Conservation (phyloP, 2,329 filamentous ascomycete genomes). For the Clarireedia monteithiana region DNA sequence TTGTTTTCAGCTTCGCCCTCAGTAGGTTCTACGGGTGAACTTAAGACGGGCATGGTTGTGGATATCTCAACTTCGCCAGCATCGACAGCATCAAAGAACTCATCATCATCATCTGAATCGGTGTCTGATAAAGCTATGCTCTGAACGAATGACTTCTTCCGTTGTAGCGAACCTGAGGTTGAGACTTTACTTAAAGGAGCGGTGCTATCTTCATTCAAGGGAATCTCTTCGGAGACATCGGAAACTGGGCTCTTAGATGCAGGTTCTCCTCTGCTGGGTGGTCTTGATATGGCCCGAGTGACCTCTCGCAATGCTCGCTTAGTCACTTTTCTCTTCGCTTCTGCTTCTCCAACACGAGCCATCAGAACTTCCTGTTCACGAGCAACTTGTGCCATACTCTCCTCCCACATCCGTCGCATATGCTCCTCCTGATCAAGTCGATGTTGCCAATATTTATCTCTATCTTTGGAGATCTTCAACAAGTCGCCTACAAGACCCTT, state of each 20-base stretch:
- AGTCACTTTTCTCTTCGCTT: slow-evolving; percentile 81
- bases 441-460: slow-evolving; percentile 96
- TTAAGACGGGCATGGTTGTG: slow-evolving; percentile 47
- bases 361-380: slow-evolving; percentile 89
- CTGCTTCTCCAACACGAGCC: slow-evolving; percentile 77
- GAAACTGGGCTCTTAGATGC: slow-evolving; percentile 23
- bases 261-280: slow-evolving; percentile 20
- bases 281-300: slow-evolving; percentile 53
- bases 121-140: slow-evolving; percentile 60
- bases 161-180: slow-evolving; percentile 40
- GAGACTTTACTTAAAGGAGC: slow-evolving; percentile 32
- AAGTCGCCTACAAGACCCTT: slow-evolving; percentile 79
- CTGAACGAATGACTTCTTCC: slow-evolving; percentile 60
- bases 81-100: slow-evolving; percentile 96
- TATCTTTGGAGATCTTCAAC: slow-evolving; percentile 84
- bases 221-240: slow-evolving; percentile 30
- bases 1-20: slow-evolving; percentile 35
- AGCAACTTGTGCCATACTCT: slow-evolving; percentile 97
- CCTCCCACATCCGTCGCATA: slow-evolving; percentile 94
- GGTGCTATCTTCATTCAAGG: slow-evolving; percentile 31
- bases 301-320: slow-evolving; percentile 86
- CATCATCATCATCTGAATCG: slow-evolving; percentile 76
- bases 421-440: slow-evolving; percentile 85
- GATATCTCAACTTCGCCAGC: slow-evolving; percentile 82
- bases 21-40: slow-evolving; percentile 27